Percentiles rank a stretch among this genome's conserved stretches.
phyloP scores from a whole-genome alignment of 768 basidiomycete genomes.

The Boletus tylopilopsis region DNA sequence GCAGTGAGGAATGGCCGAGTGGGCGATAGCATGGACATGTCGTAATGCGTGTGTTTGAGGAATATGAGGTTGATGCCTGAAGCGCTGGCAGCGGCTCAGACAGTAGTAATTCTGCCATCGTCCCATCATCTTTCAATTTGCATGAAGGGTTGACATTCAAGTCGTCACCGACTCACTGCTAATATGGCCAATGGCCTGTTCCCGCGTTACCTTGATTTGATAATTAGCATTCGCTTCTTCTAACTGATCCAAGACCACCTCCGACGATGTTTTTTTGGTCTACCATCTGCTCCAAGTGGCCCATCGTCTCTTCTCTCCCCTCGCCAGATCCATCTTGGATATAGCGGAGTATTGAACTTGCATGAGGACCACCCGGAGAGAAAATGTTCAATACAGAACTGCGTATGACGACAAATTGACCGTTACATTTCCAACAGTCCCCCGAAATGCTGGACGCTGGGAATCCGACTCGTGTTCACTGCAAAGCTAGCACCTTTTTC shows the following conservation, averaged over 20 bases:
- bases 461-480: neutral
- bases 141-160: no score
- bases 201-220: no score
- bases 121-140: no score
- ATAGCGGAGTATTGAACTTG: neutral
- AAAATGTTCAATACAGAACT: neutral
- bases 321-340: neutral
- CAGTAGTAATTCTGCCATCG: neutral
- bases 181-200: no score
- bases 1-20: neutral
- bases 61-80: no score
- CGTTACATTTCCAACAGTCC: neutral
- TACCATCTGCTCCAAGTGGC: no score
- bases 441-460: neutral
- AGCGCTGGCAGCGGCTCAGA: neutral
- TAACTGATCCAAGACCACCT: no score
- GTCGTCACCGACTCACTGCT: neutral
- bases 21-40: conserved; percentile 17
- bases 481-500: neutral
- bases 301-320: no score
- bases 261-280: no score
- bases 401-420: neutral
- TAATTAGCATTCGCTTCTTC: no score
- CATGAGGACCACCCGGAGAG: neutral
- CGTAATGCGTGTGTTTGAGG: conserved; percentile 2